Conservation (phyloP, 2,329 filamentous ascomycete genomes). For the Alternaria solani region DNA sequence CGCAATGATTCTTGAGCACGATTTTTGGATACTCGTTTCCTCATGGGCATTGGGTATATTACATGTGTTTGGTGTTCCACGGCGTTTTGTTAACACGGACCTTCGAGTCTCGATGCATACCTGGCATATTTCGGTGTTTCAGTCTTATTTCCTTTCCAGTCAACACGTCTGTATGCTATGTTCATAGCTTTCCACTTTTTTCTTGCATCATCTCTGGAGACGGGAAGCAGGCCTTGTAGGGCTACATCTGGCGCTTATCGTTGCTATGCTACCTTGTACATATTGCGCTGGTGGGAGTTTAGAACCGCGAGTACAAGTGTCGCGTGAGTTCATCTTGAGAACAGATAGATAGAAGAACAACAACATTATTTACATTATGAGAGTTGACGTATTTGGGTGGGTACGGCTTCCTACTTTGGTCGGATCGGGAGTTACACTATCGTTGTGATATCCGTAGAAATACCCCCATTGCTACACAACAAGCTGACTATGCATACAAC, state of each 20-base stretch:
- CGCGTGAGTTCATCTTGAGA: constrained; percentile 16
- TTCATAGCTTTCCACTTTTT: constrained; percentile 4
- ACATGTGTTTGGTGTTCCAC: constrained; percentile 13
- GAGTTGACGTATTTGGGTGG: neutral
- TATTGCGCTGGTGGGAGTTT: constrained; percentile 12
- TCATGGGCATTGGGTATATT: constrained; percentile 9
- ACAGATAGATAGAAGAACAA: constrained; percentile 13
- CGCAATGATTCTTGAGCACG: constrained; percentile 2
- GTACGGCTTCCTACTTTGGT: neutral
- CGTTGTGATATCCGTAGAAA: neutral
- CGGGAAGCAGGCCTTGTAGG: constrained; percentile 11
- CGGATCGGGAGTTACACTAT: too few relatives aligned
- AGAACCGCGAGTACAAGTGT: constrained; percentile 13
- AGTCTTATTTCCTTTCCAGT: constrained; percentile 15
- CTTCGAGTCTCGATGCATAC: constrained; percentile 19
- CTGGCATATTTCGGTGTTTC: constrained; percentile 18
- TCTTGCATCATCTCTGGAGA: constrained; percentile 7
- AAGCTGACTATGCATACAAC: neutral
- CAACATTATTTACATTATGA: constrained; percentile 2
- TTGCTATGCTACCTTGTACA: constrained; percentile 8
- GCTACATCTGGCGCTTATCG: constrained; percentile 16
- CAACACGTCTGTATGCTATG: constrained; percentile 11
- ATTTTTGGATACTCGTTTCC: constrained; percentile 3
- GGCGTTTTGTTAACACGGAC: constrained; percentile 10
- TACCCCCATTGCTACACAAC: neutral